Base-by-base conservation (phyloP, 257 asterid genomes). In the Plectranthus barbatus region DNA sequence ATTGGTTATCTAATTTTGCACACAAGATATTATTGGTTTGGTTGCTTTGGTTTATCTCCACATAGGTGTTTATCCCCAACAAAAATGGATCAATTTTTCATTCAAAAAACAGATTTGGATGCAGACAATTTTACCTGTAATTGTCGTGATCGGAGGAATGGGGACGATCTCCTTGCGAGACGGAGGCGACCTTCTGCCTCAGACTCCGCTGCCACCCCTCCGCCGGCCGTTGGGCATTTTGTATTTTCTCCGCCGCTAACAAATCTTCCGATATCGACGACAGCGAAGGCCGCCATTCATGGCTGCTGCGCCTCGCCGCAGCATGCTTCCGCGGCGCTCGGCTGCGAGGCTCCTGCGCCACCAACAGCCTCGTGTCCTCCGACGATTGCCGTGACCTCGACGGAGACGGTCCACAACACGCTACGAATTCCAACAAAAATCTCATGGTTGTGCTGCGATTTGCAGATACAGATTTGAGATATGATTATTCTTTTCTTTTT, bases 401-500 rank as follows among this genome's bases (percentile, higher is more conserved):
- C 45, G 72, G 54, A 45, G 68, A 21, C 9, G 88, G 68, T 13
- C 83, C 81, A 47, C 78, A 82, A 49, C 85, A 80, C 7, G 77
- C 51, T 37, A 86, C 76, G 50, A 77, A 71, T 69, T 81, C 85
- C 49, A 78, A 49, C 1, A 86, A 70, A 57, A 84, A 82, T 70
- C 73, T 84, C 93, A 83, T 86, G 0, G 19, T 64, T 20, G 15
- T n/a, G n/a, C n/a, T n/a, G n/a, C n/a, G n/a, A n/a, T n/a, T n/a
- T n/a, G n/a, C n/a, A n/a, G n/a, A n/a, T n/a, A n/a, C n/a, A n/a
- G n/a, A n/a, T n/a, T n/a, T n/a, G n/a, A n/a, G n/a, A n/a, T n/a
- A n/a, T n/a, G n/a, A n/a, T n/a, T n/a, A n/a, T n/a, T n/a, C n/a
- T n/a, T n/a, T n/a, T n/a, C n/a, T n/a, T n/a, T n/a, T n/a, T n/a